A percentile compares a stretch with the other conserved stretches of the same genome.
These are phyloP conservation scores for Diaporthe ampelina DNA, from an alignment of 2,329 filamentous ascomycete genomes.

Conservation along the genomic window DNA sequence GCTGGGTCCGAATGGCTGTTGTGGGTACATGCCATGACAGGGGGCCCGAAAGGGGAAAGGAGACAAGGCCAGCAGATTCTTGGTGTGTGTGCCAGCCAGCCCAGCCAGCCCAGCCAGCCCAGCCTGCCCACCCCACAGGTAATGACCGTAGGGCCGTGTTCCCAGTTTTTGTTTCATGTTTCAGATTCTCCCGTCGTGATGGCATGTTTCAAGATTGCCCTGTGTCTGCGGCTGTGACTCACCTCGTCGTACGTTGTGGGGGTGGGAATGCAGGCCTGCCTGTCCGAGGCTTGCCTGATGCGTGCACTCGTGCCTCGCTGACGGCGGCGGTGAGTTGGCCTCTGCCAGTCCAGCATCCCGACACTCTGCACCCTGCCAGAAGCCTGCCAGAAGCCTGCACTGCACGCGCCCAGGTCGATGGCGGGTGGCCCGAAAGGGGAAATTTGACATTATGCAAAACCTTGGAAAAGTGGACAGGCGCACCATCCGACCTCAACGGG, in stretches of 20 bases:
- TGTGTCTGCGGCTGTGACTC: slow-evolving; percentile 36
- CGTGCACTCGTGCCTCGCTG: slow-evolving; percentile 27
- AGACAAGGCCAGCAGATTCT: background rate
- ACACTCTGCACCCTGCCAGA: slow-evolving; percentile 1
- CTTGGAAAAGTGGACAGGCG: slow-evolving; percentile 33
- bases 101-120: slow-evolving; percentile 21
- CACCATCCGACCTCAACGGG: slow-evolving; percentile 24
- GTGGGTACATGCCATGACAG: background rate
- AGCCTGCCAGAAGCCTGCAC: background rate
- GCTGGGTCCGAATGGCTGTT: slow-evolving; percentile 30
- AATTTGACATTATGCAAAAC: slow-evolving; percentile 31
- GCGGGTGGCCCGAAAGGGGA: slow-evolving; percentile 21
- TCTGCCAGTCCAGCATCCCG: background rate
- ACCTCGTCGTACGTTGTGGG: slow-evolving; percentile 29
- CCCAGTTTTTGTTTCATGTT: slow-evolving; percentile 38
- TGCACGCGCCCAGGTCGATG: slow-evolving; percentile 4
- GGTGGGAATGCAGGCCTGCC: slow-evolving; percentile 21
- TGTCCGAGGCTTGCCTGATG: slow-evolving; percentile 6
- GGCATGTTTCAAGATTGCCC: slow-evolving; percentile 27
- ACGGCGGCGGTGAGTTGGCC: slow-evolving; percentile 23
- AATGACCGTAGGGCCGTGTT: slow-evolving; percentile 28
- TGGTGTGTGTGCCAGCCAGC: background rate
- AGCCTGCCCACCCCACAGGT: slow-evolving; percentile 19
- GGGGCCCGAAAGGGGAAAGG: slow-evolving; percentile 1
- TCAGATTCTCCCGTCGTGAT: slow-evolving; percentile 27